A percentile compares a stretch with the other conserved stretches of the same genome.
These are phyloP conservation scores for Wallacemonas sp. DNA, from an alignment of 208 protist species.

Conservation along the genomic window DNA sequence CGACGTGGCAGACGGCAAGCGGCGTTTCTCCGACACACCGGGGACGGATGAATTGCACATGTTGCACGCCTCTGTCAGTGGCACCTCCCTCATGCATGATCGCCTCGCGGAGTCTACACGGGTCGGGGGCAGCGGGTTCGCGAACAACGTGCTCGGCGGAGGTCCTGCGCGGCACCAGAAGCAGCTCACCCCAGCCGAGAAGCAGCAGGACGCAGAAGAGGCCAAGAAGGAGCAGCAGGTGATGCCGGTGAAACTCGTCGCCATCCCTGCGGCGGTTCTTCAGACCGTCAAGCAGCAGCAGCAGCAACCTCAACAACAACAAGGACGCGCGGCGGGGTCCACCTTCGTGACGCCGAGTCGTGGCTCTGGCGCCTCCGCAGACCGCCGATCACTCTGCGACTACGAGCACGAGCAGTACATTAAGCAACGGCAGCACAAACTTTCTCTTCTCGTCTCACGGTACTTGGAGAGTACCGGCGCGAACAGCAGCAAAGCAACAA, in stretches of 20 bases:
- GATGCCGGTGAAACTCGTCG: neutral
- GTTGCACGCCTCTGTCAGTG: slow-evolving; percentile 11
- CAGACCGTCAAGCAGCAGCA: slow-evolving; percentile 8
- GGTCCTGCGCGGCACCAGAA: slow-evolving; percentile 3
- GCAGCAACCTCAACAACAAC: neutral
- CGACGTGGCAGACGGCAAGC: neutral
- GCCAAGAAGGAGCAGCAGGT: slow-evolving; percentile 18
- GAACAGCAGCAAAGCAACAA: neutral
- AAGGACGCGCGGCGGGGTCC: neutral
- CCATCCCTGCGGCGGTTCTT: neutral
- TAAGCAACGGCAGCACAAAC: slow-evolving; percentile 11
- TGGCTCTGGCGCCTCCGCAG: neutral
- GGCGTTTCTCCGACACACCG: slow-evolving; percentile 1
- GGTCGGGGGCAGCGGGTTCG: neutral
- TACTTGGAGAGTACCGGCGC: neutral
- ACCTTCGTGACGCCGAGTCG: slow-evolving; percentile 1
- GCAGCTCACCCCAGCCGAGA: slow-evolving; percentile 14
- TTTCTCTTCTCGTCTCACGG: neutral
- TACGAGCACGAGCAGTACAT: slow-evolving; percentile 15
- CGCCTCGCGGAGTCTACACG: neutral
- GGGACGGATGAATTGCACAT: neutral
- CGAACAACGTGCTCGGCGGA: neutral
- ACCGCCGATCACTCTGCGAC: neutral
- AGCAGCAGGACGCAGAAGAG: slow-evolving; percentile 18
- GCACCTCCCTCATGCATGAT: slow-evolving; percentile 14